Evolutionary conservation across 352 stramenopile species (phyloP), one percentile per base, ranked within the genome.

Genomic region (Phytophthora crassamura): DNA sequence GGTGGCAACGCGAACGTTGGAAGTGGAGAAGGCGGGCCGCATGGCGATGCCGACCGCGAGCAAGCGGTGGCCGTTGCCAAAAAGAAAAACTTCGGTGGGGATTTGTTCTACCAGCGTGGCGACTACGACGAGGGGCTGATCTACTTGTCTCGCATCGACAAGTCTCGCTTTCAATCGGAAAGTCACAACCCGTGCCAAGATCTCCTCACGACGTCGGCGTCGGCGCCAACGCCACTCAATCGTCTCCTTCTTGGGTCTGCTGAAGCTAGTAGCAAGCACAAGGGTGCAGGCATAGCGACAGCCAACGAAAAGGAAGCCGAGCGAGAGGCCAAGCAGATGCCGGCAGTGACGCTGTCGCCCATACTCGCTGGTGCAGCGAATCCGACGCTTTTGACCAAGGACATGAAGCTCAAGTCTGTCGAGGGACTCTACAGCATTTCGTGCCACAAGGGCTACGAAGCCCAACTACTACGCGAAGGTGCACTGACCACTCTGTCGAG

Each of bases 91-190:
- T 84, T 84, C 45, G 79, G 80, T 36, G 87, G 85, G 5, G 87
- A 95, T 57, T 64, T 95, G 35, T 95, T 95, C 61, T 95, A 94
- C 64, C 84, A 90, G 62, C 80, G 86, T n/a, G 87, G 87, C 0
- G 79, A 89, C 39, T 95, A 94, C 60, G 79, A 94, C 58, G 86
- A 95, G 74, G 87, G 87, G 12, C 77, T 94, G 48, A 93, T 95
- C 58, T 95, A 95, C 50, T 64, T 95, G 15, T 94, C 86, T 30
- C 84, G 87, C 34, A 90, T 95, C 54, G 81, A 93, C 66, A 83
- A 77, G 61, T 80, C 72, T 35, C 82, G 82, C 22, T 92, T 92
- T 51, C 69, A 67, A 33, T 81, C 67, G 22, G 83, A 92, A 51
- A 69, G 64, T 30, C 69, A 78, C 48, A 81, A 92, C 48, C 81